Evolutionary conservation across 2,329 filamentous ascomycete genomes (phyloP), one percentile per base, ranked within the genome.

Genomic region (Coniochaeta sp.): DNA sequence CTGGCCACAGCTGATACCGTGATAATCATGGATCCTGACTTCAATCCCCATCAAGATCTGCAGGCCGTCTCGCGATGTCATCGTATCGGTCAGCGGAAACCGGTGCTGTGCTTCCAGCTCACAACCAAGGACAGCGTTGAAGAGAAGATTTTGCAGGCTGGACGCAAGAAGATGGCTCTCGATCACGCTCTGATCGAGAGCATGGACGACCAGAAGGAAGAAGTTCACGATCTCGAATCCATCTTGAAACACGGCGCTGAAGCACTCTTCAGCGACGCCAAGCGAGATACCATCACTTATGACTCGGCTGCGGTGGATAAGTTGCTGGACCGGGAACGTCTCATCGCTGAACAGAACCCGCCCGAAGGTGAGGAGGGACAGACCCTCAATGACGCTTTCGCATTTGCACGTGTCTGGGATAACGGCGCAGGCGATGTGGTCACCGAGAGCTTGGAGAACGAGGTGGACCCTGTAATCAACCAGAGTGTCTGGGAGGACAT

Each of bases 21-120:
- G 62, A 97, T 99, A 65, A 97, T 99, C 65, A 86, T 98, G 65
- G 93, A 99, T 67, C 91, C 91, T 0, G 95, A 99, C 70, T 98
- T 96, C 79, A 99, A 99, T 63, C 95, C 95, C 0, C 95, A 99
- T 70, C 95, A 99, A 73, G 96, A 99, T 69, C 89, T 99, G 44
- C 95, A 99, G 72, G 95, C 95, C 0, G 81, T 99, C 32, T 96
- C 93, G 32, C 87, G 96, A 65, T 95, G 93, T 19, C 95, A 99
- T 73, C 89, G 95, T 28, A 98, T 99, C 64, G 96, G 96, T 0
- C 96, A 99, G 74, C 91, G 92, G 73, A 92, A 95, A 65, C 97
- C 96, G 67, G 95, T 99, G 0, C 81, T 99, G 1, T 96, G 96
- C 65, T 96, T 98, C 68, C 93, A 98, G 71, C 77, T 99, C 0